These are phyloP conservation scores for Vigna mungo DNA, from an alignment of 306 rosid genomes.

Conservation along the genomic window DNA sequence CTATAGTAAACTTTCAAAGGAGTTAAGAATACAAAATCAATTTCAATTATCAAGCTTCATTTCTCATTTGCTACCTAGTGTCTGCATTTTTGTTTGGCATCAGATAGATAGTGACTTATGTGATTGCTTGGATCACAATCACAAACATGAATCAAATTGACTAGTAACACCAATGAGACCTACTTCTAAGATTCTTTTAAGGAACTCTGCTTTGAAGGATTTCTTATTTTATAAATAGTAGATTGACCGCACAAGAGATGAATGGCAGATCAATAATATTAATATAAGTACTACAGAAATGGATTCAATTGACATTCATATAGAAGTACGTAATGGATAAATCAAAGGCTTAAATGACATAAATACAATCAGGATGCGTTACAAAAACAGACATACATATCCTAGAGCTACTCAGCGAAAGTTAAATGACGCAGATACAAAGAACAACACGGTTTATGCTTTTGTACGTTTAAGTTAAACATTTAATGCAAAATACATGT, in stretches of 20 bases:
- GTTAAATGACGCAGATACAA: slow-evolving; percentile 17
- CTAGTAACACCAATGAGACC: background rate
- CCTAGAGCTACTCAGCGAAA: slow-evolving; percentile 21
- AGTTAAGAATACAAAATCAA: slow-evolving; percentile 13
- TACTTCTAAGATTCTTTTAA: slow-evolving; percentile 5
- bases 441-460: slow-evolving; percentile 1
- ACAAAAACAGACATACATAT: background rate
- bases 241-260: background rate
- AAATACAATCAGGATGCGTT: background rate
- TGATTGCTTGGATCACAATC: background rate
- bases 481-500: slow-evolving; percentile 11
- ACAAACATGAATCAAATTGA: slow-evolving; percentile 23
- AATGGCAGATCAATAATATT: slow-evolving; percentile 15
- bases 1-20: slow-evolving; percentile 10
- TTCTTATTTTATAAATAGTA: background rate
- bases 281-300: background rate
- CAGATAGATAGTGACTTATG: too few relatives aligned
- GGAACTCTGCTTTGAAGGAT: slow-evolving; percentile 1
- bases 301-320: slow-evolving; percentile 2
- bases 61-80: slow-evolving; percentile 17
- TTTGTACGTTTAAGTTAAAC: background rate
- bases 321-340: slow-evolving; percentile 13
- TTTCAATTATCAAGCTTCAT: slow-evolving; percentile 4
- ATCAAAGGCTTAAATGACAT: slow-evolving; percentile 17
- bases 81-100: background rate